phyloP scores from a whole-genome alignment of 2,329 filamentous ascomycete genomes.

The Aspergillus alliaceus region DNA sequence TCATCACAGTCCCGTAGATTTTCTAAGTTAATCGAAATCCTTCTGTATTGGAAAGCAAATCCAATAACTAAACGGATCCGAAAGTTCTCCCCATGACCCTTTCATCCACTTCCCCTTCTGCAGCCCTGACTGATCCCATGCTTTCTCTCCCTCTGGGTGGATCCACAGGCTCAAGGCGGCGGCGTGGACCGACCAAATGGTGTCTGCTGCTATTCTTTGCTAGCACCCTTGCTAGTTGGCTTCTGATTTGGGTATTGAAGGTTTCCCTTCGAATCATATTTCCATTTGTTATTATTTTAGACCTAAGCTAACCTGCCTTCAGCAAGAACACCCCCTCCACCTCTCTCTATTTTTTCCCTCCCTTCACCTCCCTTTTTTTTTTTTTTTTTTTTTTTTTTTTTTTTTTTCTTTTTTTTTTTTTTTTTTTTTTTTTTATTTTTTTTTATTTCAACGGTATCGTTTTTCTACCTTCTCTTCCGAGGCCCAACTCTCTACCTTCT shows the following conservation, averaged over 20 bases:
- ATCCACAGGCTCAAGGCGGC: conserved; percentile 22
- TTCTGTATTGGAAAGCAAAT: no score
- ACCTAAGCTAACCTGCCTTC: conserved; percentile 13
- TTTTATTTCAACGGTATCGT: background rate
- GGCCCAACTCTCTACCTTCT: background rate
- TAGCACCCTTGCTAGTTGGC: conserved; percentile 11
- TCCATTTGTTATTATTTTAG: conserved; percentile 7
- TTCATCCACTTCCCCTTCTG: conserved; percentile 3
- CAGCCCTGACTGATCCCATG: conserved; percentile 12
- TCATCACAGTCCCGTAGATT: background rate
- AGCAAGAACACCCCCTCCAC: conserved; percentile 15
- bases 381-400: conserved; percentile 7
- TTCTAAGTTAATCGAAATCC: background rate
- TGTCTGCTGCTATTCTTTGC: conserved; percentile 14
- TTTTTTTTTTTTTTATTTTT: background rate
- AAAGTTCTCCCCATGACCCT: conserved; percentile 2
- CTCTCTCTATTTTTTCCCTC: conserved; percentile 4
- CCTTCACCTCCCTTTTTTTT: conserved; percentile 4
- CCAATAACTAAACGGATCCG: no score
- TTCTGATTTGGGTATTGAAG: conserved; percentile 10
- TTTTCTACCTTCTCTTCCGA: background rate
- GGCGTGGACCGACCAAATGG: conserved; percentile 20
- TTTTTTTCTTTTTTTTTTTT: conserved; percentile 6
- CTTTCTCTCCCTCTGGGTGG: conserved; percentile 1
- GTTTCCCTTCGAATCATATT: background rate